Evolutionary conservation across 805 yeast genomes (phyloP), one percentile per base, ranked within the genome.

Genomic region (Saturnispora serradocipensis): DNA sequence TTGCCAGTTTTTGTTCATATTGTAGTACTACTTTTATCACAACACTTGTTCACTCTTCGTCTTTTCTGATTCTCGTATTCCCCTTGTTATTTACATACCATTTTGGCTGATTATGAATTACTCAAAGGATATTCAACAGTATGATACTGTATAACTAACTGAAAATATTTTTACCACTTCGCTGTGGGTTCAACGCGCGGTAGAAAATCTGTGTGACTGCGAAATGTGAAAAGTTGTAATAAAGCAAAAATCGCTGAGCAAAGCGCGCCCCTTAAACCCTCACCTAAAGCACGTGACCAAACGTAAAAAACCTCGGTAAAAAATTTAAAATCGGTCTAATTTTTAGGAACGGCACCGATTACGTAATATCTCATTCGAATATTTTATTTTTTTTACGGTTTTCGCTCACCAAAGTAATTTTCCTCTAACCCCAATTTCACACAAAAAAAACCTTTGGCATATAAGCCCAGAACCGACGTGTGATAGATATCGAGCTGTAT

Each of bases 11-110:
- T 30, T 25, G 9, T 11, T 30, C 34, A 30, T 2, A 30, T 9
- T 30, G 28, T 9, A 8, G 2, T 25, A 25, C 28, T 25, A 2
- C 1, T 25, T 25, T 2, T 2, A 25, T 8, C 9, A 25, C 28
- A 8, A 25, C 28, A 25, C 28, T 25, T 25, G 28, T 25, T 25
- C 9, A 9, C 10, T 5, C 28, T 25, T 25, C 10, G 11, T 9
- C 34, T 30, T n/a, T 9, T 13, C 34, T 5, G 15, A 30, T 30
- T 30, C 34, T 10, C 34, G 5, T 30, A 30, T 30, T 30, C 34
- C 34, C 4, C 34, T 30, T 11, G 34, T 30, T 40, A 20, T 2
- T 11, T 38, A 61, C 66, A 55, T 62, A 62, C 66, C 66, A 62
- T 62, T 61, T 59, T 62, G 61, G 56, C 40, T 32, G 56, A 47